Evolutionary conservation across 2,329 filamentous ascomycete genomes (phyloP), one percentile per base, ranked within the genome.

Genomic region (Paradendryphiella salina): DNA sequence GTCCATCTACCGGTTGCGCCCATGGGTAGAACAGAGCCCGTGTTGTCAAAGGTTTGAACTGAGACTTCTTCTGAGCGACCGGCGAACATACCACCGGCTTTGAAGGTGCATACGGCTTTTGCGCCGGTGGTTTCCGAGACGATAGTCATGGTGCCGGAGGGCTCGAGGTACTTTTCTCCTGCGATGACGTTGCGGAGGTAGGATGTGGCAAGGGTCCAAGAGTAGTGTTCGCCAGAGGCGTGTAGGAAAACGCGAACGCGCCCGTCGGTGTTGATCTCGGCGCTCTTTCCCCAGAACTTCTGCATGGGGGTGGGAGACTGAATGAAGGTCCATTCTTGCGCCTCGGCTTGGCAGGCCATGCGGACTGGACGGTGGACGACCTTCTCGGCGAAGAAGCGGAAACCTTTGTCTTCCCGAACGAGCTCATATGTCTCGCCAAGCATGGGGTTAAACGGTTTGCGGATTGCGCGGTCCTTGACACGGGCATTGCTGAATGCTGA

Each of bases 261-360:
- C 2, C 94, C 94, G 46, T 96, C 93, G 0, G 91, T 97, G 54
- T 89, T 94, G 56, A 99, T 85, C 73, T 99, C 94, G 2, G 90
- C 90, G 46, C 88, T 93, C 77, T 97, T 97, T 48, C 94, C 94
- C 94, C 94, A 97, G 77, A 99, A 99, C 70, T 97, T 97, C 70
- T 99, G 93, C 17, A 88, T 87, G 0, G 94, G 94, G 49, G 88
- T 86, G 0, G 94, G 90, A 4, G 88, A 89, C 70, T 97, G 94
- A 1, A 89, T 82, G 55, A 96, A 86, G 2, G 88, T 90, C 94
- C 94, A 99, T 50, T 83, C 79, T 32, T 85, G 82, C 32, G 89
- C 85, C 71, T 99, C 94, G 4, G 93, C 94, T 72, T 97, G 92
- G 77, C 92, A 93, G 5, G 94, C 94, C 66, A 97, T 84, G 56